Conservation (phyloP, 305 asterid genomes). For the Solanum aculeatissimum region DNA sequence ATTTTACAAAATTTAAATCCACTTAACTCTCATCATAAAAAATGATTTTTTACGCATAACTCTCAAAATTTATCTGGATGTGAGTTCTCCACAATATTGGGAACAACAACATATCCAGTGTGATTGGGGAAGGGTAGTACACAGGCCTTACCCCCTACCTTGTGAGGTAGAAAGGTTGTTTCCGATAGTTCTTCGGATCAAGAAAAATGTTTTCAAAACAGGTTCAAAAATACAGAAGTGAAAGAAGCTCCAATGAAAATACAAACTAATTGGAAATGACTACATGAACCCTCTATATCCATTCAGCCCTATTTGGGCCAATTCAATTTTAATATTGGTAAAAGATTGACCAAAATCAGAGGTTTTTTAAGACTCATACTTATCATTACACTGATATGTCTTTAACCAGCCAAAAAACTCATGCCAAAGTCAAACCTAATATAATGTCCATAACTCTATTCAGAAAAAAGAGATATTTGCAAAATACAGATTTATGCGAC, state of each 20-base stretch:
- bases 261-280: neutral
- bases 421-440: neutral
- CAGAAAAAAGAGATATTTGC: neutral
- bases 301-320: neutral
- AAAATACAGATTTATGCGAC: neutral
- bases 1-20: neutral
- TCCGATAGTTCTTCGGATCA: neutral
- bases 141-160: neutral
- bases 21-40: neutral
- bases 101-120: neutral
- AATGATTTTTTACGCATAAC: neutral
- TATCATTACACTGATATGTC: neutral
- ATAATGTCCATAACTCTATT: neutral
- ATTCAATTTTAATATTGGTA: neutral
- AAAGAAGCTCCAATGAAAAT: neutral
- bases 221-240: neutral
- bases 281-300: neutral
- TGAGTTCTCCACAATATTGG: neutral
- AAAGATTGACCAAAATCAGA: neutral
- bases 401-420: neutral
- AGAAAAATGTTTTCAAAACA: neutral
- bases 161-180: neutral
- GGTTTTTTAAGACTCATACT: neutral
- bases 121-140: neutral
- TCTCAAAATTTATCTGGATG: neutral